phyloP scores from a whole-genome alignment of 257 asterid genomes.

The Thymus quinquecostatus region DNA sequence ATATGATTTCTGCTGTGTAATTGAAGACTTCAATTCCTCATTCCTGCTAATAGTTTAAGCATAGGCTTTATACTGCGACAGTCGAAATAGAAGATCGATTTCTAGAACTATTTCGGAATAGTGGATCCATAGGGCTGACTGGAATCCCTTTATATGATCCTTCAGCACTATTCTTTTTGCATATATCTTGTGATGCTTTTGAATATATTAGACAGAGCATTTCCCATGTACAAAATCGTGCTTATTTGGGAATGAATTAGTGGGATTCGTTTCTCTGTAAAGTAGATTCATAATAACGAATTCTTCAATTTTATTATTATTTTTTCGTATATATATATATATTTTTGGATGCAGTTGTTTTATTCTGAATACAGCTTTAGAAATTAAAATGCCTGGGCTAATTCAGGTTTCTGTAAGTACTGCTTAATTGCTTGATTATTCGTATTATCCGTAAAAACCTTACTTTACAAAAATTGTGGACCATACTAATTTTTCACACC shows the following conservation, averaged over 20 bases:
- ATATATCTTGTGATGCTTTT: not conserved
- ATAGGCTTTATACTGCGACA: too few species aligned
- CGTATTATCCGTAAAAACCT: too few species aligned
- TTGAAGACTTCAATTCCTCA: not conserved
- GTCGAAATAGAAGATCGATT: not conserved
- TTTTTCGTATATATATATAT: too few species aligned
- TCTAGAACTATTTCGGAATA: not conserved
- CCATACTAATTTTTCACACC: too few species aligned
- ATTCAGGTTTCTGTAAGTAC: too few species aligned
- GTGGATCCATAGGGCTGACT: not conserved
- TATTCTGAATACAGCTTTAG: not conserved
- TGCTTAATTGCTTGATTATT: too few species aligned
- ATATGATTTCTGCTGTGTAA: not conserved
- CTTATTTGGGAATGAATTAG: not conserved
- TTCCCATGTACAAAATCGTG: not conserved
- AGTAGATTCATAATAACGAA: too few species aligned
- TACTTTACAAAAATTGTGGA: too few species aligned
- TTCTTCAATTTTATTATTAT: too few species aligned
- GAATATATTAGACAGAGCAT: not conserved
- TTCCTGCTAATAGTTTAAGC: not conserved
- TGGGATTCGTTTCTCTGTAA: not conserved
- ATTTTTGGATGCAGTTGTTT: too few species aligned
- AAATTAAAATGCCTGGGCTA: too few species aligned
- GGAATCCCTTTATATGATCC: not conserved
- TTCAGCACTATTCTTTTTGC: not conserved